Evolutionary conservation across 2,329 filamentous ascomycete species (phyloP).

Genomic region (Ilyonectria destructans): DNA sequence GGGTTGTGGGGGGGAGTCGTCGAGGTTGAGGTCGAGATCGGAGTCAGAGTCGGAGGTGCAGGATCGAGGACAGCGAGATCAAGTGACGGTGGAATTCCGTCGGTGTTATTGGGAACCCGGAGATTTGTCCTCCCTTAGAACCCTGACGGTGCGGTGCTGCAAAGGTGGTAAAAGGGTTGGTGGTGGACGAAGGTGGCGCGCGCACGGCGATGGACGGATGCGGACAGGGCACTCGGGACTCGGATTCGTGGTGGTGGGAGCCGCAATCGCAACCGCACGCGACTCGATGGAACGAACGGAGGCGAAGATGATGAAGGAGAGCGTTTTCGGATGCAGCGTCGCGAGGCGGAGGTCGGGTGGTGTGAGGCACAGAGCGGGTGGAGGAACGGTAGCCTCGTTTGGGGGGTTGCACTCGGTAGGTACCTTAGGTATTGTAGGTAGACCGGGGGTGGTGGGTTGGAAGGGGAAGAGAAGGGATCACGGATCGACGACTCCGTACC

Average conservation of each 20-base stretch:
- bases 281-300: conserved; percentile 23
- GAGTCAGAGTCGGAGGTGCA: neutral
- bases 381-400: neutral
- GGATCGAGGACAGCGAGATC: conserved; percentile 4
- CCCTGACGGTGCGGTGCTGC: conserved; percentile 25
- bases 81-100: conserved; percentile 9
- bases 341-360: neutral
- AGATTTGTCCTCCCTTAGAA: conserved; percentile 22
- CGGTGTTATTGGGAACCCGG: neutral
- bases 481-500: neutral
- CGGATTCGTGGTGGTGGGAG: conserved; percentile 19
- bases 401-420: neutral
- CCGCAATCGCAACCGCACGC: conserved; percentile 29
- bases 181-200: neutral
- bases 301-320: neutral
- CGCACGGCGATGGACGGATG: conserved; percentile 18
- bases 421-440: too few species aligned
- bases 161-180: neutral
- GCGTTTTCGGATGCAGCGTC: neutral
- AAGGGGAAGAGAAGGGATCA: neutral
- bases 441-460: neutral
- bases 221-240: conserved; percentile 20
- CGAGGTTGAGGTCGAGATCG: conserved; percentile 25
- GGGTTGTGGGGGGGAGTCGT: conserved; percentile 1
- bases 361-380: neutral